phyloP scores from a whole-genome alignment of 2,329 filamentous ascomycete species.

The Colletotrichum musae region DNA sequence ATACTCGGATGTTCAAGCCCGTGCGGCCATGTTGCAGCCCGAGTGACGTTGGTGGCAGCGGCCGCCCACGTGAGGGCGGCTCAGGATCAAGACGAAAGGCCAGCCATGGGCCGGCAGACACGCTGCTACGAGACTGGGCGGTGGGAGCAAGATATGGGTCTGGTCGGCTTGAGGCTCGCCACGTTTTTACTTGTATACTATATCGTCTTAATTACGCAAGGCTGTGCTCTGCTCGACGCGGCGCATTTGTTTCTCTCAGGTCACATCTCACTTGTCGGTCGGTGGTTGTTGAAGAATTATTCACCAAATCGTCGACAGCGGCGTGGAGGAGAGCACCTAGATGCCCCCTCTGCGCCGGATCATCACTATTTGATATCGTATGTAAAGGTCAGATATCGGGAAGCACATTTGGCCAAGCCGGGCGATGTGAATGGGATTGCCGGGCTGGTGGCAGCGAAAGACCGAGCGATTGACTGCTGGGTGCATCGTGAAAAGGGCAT shows the following conservation, averaged over 20 bases:
- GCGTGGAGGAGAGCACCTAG: neutral
- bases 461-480: neutral
- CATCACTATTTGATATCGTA: slow-evolving; percentile 2
- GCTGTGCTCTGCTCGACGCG: slow-evolving; percentile 35
- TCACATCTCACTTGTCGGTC: neutral
- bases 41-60: slow-evolving; percentile 14
- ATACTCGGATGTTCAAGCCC: slow-evolving; percentile 8
- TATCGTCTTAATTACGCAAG: slow-evolving; percentile 37
- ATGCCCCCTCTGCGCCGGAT: neutral
- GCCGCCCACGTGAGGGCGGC: neutral
- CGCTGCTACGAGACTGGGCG: neutral
- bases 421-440: slow-evolving; percentile 8
- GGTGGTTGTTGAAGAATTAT: neutral
- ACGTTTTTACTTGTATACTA: slow-evolving; percentile 30
- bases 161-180: slow-evolving; percentile 33
- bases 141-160: neutral
- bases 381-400: neutral
- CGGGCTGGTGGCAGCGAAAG: neutral
- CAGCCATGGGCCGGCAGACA: neutral
- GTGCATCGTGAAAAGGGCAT: neutral
- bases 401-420: neutral
- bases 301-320: neutral
- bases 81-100: too few species aligned
- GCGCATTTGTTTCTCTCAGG: slow-evolving; percentile 36
- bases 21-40: slow-evolving; percentile 9